These are phyloP conservation scores for Albophoma yamanashiensis DNA, from an alignment of 2,329 filamentous ascomycete genomes.

Conservation along the genomic window DNA sequence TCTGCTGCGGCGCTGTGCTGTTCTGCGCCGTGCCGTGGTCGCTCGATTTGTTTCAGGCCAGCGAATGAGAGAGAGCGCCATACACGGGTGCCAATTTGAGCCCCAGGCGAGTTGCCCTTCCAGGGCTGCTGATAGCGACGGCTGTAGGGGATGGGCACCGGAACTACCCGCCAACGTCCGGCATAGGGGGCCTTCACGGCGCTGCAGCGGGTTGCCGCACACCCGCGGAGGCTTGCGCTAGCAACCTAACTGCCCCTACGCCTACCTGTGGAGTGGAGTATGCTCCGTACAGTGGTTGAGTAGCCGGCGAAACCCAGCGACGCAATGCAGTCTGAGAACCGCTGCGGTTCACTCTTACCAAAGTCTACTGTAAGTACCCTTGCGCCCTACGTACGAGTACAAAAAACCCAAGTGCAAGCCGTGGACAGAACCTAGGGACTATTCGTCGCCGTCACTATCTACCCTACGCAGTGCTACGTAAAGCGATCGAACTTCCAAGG, in stretches of 20 bases:
- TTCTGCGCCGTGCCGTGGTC: neutral
- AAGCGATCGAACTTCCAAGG: neutral
- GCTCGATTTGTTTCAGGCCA: neutral
- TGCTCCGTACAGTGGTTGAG: too few species aligned
- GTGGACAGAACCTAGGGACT: neutral
- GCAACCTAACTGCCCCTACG: neutral
- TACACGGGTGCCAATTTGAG: neutral
- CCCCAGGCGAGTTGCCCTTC: too few species aligned
- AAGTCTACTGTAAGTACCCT: neutral
- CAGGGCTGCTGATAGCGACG: neutral
- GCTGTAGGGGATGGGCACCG: neutral
- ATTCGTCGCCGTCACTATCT: neutral
- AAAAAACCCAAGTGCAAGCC: neutral
- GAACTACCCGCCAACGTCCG: neutral
- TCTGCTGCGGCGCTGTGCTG: neutral
- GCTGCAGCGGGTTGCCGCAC: neutral
- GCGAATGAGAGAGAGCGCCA: neutral
- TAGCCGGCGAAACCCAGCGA: neutral
- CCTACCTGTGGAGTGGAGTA: too few species aligned
- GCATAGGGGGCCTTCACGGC: neutral
- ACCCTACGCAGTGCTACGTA: too few species aligned
- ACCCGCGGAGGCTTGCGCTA: neutral
- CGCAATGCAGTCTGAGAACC: neutral
- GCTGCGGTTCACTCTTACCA: neutral
- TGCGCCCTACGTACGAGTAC: neutral